phyloP scores from a whole-genome alignment of 495 filamentous ascomycete species.

The Neurospora sp. region DNA sequence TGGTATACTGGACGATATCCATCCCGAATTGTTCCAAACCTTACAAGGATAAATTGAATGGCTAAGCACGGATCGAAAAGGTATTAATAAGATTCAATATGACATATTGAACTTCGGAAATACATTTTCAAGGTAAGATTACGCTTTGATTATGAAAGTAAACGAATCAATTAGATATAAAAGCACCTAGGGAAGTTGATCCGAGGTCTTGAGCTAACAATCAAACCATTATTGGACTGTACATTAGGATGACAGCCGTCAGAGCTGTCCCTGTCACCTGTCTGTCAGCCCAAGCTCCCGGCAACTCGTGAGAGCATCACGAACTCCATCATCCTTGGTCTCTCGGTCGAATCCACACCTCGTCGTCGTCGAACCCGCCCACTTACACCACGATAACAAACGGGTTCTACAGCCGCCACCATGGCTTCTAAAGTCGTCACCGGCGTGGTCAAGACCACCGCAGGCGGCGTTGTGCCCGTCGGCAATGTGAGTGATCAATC shows the following conservation, averaged over 20 bases:
- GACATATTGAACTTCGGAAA: too few species aligned
- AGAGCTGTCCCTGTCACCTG: background rate
- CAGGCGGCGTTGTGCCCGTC: constrained; percentile 35
- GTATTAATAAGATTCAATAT: too few species aligned
- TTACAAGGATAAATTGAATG: too few species aligned
- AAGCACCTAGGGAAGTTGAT: too few species aligned
- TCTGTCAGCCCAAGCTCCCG: background rate
- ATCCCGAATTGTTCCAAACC: too few species aligned
- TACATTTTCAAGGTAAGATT: too few species aligned
- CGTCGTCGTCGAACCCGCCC: background rate
- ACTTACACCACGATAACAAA: background rate
- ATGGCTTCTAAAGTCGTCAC: constrained; percentile 48
- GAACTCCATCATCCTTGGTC: background rate
- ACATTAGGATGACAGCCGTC: background rate
- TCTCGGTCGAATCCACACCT: background rate
- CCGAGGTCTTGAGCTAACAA: too few species aligned
- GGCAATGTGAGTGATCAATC: constrained; percentile 28
- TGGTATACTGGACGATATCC: too few species aligned
- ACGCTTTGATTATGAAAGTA: too few species aligned
- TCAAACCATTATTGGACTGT: background rate
- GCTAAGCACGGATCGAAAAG: too few species aligned
- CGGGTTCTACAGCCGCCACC: constrained; percentile 14
- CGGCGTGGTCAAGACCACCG: constrained; percentile 42
- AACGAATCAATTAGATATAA: too few species aligned
- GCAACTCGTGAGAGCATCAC: background rate